A percentile compares a stretch with the other conserved stretches of the same genome.
phyloP scores from a whole-genome alignment of 2,329 filamentous ascomycete genomes.

The Diplodia corticola region DNA sequence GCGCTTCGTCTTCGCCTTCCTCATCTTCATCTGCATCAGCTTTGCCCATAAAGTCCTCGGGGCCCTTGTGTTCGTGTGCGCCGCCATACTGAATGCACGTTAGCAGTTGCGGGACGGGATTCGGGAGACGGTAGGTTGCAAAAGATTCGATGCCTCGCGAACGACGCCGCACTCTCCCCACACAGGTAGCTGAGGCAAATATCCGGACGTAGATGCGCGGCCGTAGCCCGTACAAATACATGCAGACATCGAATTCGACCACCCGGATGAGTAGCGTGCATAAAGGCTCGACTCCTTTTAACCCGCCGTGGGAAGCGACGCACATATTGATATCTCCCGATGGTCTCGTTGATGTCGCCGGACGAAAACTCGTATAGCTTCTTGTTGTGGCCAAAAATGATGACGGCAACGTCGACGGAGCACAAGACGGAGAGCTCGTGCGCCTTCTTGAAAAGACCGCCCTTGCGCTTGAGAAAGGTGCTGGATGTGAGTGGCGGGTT shows the following conservation, averaged over 20 bases:
- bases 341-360: conserved; percentile 85
- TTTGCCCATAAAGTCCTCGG: conserved; percentile 84
- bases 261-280: no score
- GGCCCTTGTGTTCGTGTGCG: conserved; percentile 94
- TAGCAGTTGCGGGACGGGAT: conserved; percentile 26
- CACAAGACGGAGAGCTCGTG: conserved; percentile 97
- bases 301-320: conserved; percentile 36
- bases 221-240: no score
- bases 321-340: conserved; percentile 88
- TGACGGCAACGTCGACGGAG: conserved; percentile 96
- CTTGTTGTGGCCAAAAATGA: conserved; percentile 98
- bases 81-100: conserved; percentile 70
- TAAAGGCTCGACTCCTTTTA: no score
- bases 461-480: conserved; percentile 98
- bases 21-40: conserved; percentile 73
- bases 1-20: conserved; percentile 67
- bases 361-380: conserved; percentile 99
- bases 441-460: conserved; percentile 98
- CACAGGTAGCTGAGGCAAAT: no score
- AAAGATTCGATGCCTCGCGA: no score
- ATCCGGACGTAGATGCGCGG: no score
- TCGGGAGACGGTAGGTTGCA: neutral
- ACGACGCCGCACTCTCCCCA: no score
- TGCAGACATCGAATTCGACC: no score
- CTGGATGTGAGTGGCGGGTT: conserved; percentile 50